phyloP scores from a whole-genome alignment of 208 protist genomes.

The Kentomonas sorsogonicus region DNA sequence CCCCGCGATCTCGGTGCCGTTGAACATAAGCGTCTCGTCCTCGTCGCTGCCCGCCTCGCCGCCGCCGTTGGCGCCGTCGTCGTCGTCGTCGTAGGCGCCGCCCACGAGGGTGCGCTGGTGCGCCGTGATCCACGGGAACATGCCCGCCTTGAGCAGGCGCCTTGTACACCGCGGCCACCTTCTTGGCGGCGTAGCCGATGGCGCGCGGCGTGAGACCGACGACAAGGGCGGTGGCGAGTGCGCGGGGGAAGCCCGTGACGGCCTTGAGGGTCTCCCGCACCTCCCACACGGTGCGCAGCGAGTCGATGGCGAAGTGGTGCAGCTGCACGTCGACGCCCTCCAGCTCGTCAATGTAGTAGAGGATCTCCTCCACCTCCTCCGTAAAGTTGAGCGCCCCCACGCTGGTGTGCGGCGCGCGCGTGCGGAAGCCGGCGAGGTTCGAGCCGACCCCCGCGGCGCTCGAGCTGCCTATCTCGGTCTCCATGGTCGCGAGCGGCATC shows the following conservation, averaged over 20 bases:
- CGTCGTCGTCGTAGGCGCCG: conserved; percentile 11
- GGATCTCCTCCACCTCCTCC: conserved; percentile 63
- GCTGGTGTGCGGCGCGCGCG: no score
- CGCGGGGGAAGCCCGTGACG: conserved; percentile 18
- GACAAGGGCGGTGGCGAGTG: conserved; percentile 20
- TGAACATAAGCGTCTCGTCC: conserved; percentile 56
- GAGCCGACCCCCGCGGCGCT: no score
- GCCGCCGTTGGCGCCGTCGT: conserved; percentile 53
- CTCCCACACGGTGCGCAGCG: conserved; percentile 20
- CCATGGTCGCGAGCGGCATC: conserved; percentile 60
- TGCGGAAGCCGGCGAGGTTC: no score
- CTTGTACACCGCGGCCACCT: conserved; percentile 17
- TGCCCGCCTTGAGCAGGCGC: conserved; percentile 16
- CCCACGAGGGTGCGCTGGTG: not conserved
- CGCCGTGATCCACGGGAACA: conserved; percentile 18
- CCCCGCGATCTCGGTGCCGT: conserved; percentile 66
- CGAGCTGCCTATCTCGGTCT: no score
- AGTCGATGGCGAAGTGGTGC: conserved; percentile 37
- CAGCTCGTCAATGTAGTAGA: conserved; percentile 79
- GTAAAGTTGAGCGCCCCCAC: conserved; percentile 29
- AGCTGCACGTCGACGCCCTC: conserved; percentile 79
- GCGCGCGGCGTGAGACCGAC: conserved; percentile 18
- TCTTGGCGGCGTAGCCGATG: conserved; percentile 16
- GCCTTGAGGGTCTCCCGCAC: conserved; percentile 24
- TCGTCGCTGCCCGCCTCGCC: conserved; percentile 35